Evolutionary conservation across 257 asterid genomes (phyloP).

Genomic region (Ajuga chamaepitys): DNA sequence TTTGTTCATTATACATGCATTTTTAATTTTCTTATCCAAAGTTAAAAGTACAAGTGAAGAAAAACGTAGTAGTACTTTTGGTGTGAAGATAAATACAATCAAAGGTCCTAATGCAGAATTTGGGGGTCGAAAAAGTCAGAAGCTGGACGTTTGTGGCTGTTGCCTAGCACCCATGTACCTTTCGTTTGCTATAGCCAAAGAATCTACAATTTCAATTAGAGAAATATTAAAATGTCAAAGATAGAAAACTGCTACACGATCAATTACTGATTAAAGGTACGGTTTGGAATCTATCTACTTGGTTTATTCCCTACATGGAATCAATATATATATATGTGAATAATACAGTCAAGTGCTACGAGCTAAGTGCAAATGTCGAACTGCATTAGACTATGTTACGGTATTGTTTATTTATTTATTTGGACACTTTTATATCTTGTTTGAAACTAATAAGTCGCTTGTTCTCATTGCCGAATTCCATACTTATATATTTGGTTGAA

Average conservation of each 20-base stretch:
- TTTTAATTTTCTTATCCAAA: too few species aligned
- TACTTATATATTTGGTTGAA: too few species aligned
- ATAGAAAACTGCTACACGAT: neutral
- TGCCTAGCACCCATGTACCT: neutral
- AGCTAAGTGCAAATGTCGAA: neutral
- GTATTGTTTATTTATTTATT: neutral
- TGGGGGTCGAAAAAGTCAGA: neutral
- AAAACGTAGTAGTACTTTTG: too few species aligned
- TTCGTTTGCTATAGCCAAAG: neutral
- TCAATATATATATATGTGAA: neutral
- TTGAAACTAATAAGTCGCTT: too few species aligned
- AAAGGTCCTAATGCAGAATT: neutral
- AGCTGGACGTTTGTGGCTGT: neutral
- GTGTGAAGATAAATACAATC: too few species aligned
- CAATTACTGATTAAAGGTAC: neutral
- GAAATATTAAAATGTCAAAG: neutral
- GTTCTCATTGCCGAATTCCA: too few species aligned
- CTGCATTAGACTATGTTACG: neutral
- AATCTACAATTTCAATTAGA: neutral
- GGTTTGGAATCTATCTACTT: constrained; percentile 5
- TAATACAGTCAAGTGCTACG: neutral
- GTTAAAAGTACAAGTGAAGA: too few species aligned
- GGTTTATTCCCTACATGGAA: neutral
- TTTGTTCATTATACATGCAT: too few species aligned
- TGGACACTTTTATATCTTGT: neutral